These are phyloP conservation scores for Panicum virgatum DNA, from an alignment of 202 grass and related monocot species.

Conservation along the genomic window DNA sequence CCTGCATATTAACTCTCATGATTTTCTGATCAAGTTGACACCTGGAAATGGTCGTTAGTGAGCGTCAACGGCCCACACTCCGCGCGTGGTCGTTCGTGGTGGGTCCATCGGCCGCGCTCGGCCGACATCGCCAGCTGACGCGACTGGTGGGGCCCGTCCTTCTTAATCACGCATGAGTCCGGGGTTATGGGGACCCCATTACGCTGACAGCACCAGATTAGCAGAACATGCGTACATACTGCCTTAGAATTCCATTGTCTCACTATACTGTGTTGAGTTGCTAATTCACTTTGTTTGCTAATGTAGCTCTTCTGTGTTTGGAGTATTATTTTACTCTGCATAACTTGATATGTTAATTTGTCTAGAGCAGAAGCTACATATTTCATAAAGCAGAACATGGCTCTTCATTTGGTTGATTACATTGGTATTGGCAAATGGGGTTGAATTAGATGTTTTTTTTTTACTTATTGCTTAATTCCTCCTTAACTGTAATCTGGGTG, in stretches of 20 bases:
- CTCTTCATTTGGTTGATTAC: constrained; percentile 1
- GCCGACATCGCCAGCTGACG: too few species aligned
- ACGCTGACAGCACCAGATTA: too few species aligned
- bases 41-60: too few species aligned
- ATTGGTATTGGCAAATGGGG: neutral
- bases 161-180: too few species aligned
- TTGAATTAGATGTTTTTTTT: neutral
- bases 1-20: too few species aligned
- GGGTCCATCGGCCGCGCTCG: too few species aligned
- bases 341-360: neutral
- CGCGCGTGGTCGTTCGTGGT: too few species aligned
- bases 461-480: neutral
- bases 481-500: neutral
- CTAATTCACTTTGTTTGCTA: constrained; percentile 11
- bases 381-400: neutral
- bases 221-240: neutral
- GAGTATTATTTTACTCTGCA: neutral
- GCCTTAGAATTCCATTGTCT: neutral
- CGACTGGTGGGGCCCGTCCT: too few species aligned
- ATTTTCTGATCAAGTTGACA: too few species aligned
- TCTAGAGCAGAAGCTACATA: neutral
- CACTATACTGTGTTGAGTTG: constrained; percentile 7
- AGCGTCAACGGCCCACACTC: too few species aligned
- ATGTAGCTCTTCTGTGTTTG: neutral
- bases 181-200: too few species aligned